Percentiles rank a stretch among this genome's conserved stretches.
phyloP scores from a whole-genome alignment of 164 flowering plant species.

The Nymphaea colorata region DNA sequence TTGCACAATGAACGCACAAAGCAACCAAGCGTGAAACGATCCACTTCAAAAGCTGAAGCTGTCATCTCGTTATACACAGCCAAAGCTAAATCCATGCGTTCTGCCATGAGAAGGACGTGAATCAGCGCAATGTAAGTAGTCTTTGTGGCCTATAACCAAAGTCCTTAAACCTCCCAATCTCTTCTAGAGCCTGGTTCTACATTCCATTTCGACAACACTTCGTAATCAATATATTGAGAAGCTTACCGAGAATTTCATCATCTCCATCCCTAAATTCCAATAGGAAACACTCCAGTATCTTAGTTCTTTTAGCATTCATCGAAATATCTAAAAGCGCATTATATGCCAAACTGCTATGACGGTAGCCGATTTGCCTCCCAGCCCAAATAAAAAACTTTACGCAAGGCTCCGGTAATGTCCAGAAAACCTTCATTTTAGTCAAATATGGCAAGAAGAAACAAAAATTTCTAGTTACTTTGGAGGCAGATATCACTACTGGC shows the following conservation, averaged over 20 bases:
- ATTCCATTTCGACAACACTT: conserved; percentile 58
- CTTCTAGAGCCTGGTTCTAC: conserved; percentile 81
- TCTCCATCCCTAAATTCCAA: conserved; percentile 55
- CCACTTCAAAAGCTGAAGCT: conserved; percentile 41
- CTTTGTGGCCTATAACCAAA: conserved; percentile 54
- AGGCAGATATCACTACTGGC: no score
- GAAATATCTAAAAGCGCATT: conserved; percentile 46
- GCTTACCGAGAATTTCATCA: conserved; percentile 43
- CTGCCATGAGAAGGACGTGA: conserved; percentile 57
- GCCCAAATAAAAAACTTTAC: conserved; percentile 88
- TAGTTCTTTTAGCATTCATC: conserved; percentile 19
- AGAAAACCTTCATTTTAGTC: no score
- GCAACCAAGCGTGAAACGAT: conserved; percentile 40
- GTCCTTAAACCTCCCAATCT: conserved; percentile 84
- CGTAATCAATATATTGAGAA: conserved; percentile 61
- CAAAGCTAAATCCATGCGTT: conserved; percentile 48
- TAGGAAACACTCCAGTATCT: conserved; percentile 39
- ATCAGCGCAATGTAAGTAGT: conserved; percentile 64
- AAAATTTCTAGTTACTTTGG: no score
- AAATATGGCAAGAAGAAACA: no score
- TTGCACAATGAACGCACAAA: conserved; percentile 58
- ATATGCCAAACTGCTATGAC: conserved; percentile 45
- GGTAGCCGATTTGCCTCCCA: conserved; percentile 76
- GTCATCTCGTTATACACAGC: conserved; percentile 66
- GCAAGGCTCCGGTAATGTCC: conserved; percentile 25